Conservation (phyloP, 352 stramenopile genomes). For the Globisporangium carolinianum region DNA sequence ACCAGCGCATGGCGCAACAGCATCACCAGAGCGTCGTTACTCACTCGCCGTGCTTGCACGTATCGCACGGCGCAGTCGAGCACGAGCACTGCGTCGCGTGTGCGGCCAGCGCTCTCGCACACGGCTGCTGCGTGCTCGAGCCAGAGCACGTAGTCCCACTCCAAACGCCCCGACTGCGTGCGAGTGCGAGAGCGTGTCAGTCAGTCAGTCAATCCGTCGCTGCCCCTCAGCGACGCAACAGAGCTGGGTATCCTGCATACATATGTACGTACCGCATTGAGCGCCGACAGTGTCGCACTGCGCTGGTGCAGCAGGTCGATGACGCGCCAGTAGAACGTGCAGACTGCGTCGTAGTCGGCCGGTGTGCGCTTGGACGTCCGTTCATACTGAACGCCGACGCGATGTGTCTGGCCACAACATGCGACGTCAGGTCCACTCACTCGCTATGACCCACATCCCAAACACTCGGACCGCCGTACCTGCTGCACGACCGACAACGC, state of each 20-base stretch:
- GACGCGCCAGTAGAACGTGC: conserved; percentile 33
- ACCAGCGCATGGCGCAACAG: conserved; percentile 6
- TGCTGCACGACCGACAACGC: conserved; percentile 58
- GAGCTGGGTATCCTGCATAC: not conserved
- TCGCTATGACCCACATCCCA: not conserved
- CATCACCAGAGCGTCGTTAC: not conserved
- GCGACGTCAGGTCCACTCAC: not conserved
- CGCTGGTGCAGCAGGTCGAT: conserved; percentile 8
- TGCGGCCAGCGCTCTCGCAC: conserved; percentile 25
- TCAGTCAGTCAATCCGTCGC: not conserved
- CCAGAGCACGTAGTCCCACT: conserved; percentile 54
- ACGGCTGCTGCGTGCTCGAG: conserved; percentile 53
- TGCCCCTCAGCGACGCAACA: no score
- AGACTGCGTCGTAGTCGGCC: conserved; percentile 20
- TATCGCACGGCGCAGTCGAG: conserved; percentile 33
- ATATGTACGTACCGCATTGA: conserved; percentile 9
- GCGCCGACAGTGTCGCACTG: not conserved
- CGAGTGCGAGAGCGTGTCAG: not conserved
- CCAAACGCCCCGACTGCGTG: conserved; percentile 28
- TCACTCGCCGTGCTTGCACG: conserved; percentile 12
- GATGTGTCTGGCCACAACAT: conserved; percentile 30
- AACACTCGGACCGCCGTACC: conserved; percentile 9
- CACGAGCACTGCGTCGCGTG: conserved; percentile 28
- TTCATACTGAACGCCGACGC: conserved; percentile 57
- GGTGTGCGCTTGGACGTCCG: conserved; percentile 24